Conservation (phyloP, 257 asterid genomes). For the Lavandula angustifolia region DNA sequence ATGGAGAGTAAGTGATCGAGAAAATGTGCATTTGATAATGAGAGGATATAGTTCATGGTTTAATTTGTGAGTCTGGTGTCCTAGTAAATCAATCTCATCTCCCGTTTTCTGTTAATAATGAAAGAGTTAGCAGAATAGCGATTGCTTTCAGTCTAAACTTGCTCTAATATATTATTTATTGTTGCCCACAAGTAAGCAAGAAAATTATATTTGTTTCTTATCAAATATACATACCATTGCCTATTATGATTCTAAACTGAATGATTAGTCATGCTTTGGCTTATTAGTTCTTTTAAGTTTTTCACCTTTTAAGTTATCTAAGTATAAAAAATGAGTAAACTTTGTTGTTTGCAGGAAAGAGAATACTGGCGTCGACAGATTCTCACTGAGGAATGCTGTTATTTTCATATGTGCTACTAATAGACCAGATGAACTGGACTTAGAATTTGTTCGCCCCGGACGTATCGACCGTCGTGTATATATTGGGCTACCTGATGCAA, state of each 20-base stretch:
- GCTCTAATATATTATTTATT: neutral
- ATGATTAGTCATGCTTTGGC: constrained; percentile 10
- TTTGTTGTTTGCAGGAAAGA: constrained; percentile 62
- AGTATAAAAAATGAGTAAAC: constrained; percentile 17
- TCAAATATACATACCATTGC: neutral
- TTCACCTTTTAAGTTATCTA: constrained; percentile 12
- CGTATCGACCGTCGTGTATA: constrained; percentile 94
- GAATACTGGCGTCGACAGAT: constrained; percentile 84
- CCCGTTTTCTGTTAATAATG: constrained; percentile 19
- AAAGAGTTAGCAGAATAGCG: constrained; percentile 2
- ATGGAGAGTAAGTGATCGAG: constrained; percentile 83
- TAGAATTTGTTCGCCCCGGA: constrained; percentile 82
- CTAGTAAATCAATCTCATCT: constrained; percentile 18
- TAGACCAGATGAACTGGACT: constrained; percentile 93
- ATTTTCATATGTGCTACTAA: constrained; percentile 97
- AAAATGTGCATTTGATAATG: constrained; percentile 16
- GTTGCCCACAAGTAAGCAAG: constrained; percentile 1
- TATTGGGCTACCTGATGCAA: constrained; percentile 94
- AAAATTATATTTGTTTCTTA: neutral
- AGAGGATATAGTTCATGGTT: constrained; percentile 28
- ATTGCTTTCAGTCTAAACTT: constrained; percentile 5
- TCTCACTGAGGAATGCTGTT: constrained; percentile 87
- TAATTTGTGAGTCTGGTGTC: constrained; percentile 29
- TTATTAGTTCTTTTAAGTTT: neutral
- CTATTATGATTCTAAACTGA: constrained; percentile 23